A percentile compares a stretch with the other conserved stretches of the same genome.
These are phyloP conservation scores for Sporisorium graminicola DNA, from an alignment of 1,284 basidiomycete species.

Conservation along the genomic window DNA sequence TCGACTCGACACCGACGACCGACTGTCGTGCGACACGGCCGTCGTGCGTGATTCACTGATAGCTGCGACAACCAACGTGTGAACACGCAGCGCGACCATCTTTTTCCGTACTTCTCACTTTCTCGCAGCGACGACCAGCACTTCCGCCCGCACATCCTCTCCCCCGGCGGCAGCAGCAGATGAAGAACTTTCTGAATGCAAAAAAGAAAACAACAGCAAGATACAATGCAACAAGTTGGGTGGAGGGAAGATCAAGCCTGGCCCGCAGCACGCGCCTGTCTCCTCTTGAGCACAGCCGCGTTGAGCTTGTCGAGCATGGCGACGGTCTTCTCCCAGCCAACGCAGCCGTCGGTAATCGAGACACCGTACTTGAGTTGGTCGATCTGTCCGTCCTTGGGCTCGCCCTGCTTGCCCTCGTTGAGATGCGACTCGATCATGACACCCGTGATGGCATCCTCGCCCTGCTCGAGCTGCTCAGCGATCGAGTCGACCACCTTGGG, in stretches of 20 bases:
- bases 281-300: constrained; percentile 55
- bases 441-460: constrained; percentile 85
- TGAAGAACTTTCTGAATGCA: background rate
- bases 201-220: background rate
- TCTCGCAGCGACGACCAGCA: background rate
- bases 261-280: constrained; percentile 12
- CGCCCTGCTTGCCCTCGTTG: constrained; percentile 73
- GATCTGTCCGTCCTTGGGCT: constrained; percentile 65
- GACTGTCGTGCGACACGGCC: background rate
- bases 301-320: constrained; percentile 69
- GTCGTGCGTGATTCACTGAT: background rate
- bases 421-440: constrained; percentile 98
- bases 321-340: constrained; percentile 86
- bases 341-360: constrained; percentile 76
- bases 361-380: constrained; percentile 68
- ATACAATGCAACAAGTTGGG: background rate
- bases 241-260: constrained; percentile 19
- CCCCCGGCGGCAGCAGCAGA: background rate
- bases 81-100: too few species aligned
- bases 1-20: background rate
- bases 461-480: constrained; percentile 81
- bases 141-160: background rate
- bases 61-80: background rate
- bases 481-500: constrained; percentile 77
- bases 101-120: background rate